Conservation (phyloP, 2,329 filamentous ascomycete genomes). For the Pyricularia grisea region DNA sequence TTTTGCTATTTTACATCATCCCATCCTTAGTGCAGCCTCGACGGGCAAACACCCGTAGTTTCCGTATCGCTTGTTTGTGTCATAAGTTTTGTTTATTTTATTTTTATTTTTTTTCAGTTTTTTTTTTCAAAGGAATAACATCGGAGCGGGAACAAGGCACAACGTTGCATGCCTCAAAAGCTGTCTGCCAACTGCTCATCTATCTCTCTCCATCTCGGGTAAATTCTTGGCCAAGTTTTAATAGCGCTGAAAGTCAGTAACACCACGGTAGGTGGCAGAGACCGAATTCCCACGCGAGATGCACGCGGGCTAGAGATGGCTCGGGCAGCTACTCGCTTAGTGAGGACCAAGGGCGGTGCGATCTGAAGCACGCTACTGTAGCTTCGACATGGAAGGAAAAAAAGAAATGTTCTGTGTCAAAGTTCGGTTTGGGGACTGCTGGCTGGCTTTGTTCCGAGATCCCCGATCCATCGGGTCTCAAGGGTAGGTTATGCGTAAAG, state of each 20-base stretch:
- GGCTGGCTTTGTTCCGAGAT: not conserved
- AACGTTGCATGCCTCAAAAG: not conserved
- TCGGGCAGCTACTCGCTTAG: not conserved
- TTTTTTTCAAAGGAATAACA: not conserved
- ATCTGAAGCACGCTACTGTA: not conserved
- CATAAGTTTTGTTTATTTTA: not conserved
- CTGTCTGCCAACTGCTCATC: not conserved
- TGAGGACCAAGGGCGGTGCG: not conserved
- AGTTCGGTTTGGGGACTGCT: not conserved
- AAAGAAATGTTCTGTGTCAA: not conserved
- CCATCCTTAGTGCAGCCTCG: not conserved
- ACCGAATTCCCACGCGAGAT: not conserved
- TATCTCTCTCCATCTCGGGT: not conserved
- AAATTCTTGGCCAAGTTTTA: not conserved
- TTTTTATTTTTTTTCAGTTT: no score
- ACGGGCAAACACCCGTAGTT: not conserved
- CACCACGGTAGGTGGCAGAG: not conserved
- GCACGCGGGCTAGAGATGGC: not conserved
- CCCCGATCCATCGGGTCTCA: not conserved
- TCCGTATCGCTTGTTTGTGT: not conserved
- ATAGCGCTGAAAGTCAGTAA: not conserved
- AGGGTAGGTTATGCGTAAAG: not conserved
- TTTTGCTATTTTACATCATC: not conserved
- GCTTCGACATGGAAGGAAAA: not conserved
- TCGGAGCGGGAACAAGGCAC: not conserved